Conservation (phyloP, 139 green algal species). For the Tetratostichococcus sp. region DNA sequence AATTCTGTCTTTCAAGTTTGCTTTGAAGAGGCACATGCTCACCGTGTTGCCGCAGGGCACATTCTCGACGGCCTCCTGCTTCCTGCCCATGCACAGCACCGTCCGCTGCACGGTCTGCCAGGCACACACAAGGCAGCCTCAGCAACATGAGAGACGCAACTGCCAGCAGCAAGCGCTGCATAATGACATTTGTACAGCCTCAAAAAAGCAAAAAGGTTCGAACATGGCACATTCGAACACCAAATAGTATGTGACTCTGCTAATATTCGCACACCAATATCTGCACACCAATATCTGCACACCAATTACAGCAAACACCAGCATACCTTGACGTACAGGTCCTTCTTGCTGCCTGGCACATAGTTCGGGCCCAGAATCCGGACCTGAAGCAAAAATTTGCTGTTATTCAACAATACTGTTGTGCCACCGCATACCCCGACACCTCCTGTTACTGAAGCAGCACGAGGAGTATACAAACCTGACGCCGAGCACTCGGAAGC, state of each 20-base stretch:
- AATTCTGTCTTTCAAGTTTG: too few species aligned
- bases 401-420: too few species aligned
- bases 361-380: slow-evolving; percentile 99
- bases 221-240: too few species aligned
- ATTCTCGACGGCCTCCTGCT: slow-evolving; percentile 96
- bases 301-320: neutral
- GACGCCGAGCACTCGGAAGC: too few species aligned
- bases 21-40: neutral
- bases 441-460: too few species aligned
- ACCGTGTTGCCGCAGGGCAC: slow-evolving; percentile 99
- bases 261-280: too few species aligned
- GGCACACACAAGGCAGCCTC: neutral
- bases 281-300: neutral
- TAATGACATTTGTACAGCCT: too few species aligned
- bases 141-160: neutral
- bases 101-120: slow-evolving; percentile 94
- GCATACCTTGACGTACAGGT: slow-evolving; percentile 89
- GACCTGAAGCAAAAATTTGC: slow-evolving; percentile 49
- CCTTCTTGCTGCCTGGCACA: slow-evolving; percentile 97
- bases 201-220: too few species aligned
- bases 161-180: too few species aligned
- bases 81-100: slow-evolving; percentile 98
- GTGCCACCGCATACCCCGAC: too few species aligned
- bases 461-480: too few species aligned
- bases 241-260: too few species aligned